Evolutionary conservation across 2,329 filamentous ascomycete species (phyloP).

Genomic region (Magnaporthiopsis rhizophila): DNA sequence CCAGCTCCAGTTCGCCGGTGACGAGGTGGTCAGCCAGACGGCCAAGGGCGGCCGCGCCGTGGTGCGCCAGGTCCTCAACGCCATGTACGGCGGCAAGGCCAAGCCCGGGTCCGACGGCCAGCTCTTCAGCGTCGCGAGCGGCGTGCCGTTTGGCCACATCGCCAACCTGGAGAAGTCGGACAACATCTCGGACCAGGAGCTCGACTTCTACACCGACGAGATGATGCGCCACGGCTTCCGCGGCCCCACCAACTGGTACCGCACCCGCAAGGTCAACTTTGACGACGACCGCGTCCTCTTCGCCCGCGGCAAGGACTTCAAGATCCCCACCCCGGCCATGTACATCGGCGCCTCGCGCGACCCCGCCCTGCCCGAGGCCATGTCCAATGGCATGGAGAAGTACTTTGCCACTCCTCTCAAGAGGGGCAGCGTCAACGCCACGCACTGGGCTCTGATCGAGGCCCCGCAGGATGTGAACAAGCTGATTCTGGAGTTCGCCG

Average conservation of each 20-base stretch:
- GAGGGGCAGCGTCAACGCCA: constrained; percentile 54
- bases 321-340: constrained; percentile 56
- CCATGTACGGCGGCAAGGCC: constrained; percentile 57
- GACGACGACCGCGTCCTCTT: constrained; percentile 62
- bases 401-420: constrained; percentile 54
- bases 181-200: constrained; percentile 58
- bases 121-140: constrained; percentile 48
- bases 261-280: constrained; percentile 62
- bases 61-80: constrained; percentile 61
- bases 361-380: constrained; percentile 59
- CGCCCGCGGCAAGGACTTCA: constrained; percentile 37
- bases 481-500: constrained; percentile 60
- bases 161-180: constrained; percentile 45
- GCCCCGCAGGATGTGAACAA: constrained; percentile 62
- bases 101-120: constrained; percentile 42
- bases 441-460: constrained; percentile 81
- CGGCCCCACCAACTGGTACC: constrained; percentile 86
- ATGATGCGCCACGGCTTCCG: constrained; percentile 66
- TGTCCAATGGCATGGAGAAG: constrained; percentile 65
- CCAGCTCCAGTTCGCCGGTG: constrained; percentile 70
- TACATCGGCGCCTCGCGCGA: constrained; percentile 70
- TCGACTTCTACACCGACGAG: constrained; percentile 69
- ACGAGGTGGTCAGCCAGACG: constrained; percentile 53
- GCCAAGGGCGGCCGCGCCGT: constrained; percentile 45
- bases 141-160: constrained; percentile 57